Evolutionary conservation across 75 land plant genomes (phyloP).

Genomic region (Selaginella tamariscina): DNA sequence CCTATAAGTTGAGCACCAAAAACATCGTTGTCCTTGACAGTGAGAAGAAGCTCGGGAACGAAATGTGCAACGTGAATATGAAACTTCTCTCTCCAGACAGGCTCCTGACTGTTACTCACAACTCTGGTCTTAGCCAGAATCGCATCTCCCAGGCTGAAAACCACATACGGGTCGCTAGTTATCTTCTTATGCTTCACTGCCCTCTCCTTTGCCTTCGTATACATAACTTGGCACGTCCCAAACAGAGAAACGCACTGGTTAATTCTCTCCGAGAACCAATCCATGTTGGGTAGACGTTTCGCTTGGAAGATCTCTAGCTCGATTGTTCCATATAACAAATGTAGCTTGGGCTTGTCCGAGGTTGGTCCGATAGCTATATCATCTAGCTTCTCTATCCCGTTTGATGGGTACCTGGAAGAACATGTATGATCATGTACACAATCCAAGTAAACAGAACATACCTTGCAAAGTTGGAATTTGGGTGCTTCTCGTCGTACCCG

Average conservation of each 20-base stretch:
- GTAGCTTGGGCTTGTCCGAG: background rate
- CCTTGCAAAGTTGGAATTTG: background rate
- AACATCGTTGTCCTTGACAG: slow-evolving; percentile 73
- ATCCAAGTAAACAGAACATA: no score
- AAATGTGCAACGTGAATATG: slow-evolving; percentile 57
- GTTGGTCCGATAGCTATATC: background rate
- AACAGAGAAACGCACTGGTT: slow-evolving; percentile 36
- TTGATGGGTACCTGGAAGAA: no score
- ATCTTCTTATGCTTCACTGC: slow-evolving; percentile 27
- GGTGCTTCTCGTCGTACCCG: background rate
- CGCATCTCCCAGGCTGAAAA: slow-evolving; percentile 53
- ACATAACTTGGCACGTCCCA: slow-evolving; percentile 23
- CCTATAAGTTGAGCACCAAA: slow-evolving; percentile 71
- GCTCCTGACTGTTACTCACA: slow-evolving; percentile 45
- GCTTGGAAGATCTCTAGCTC: slow-evolving; percentile 51
- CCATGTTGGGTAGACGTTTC: slow-evolving; percentile 63
- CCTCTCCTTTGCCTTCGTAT: background rate
- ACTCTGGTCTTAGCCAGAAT: slow-evolving; percentile 58
- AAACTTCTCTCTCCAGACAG: slow-evolving; percentile 68
- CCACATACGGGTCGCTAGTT: slow-evolving; percentile 84
- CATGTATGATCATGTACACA: no score
- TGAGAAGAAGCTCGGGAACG: slow-evolving; percentile 32
- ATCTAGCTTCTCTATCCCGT: background rate
- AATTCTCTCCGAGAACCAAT: slow-evolving; percentile 49
- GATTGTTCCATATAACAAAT: slow-evolving; percentile 54